Conservation (phyloP, 2,329 filamentous ascomycete genomes). For the Teratosphaeria epicoccoides region DNA sequence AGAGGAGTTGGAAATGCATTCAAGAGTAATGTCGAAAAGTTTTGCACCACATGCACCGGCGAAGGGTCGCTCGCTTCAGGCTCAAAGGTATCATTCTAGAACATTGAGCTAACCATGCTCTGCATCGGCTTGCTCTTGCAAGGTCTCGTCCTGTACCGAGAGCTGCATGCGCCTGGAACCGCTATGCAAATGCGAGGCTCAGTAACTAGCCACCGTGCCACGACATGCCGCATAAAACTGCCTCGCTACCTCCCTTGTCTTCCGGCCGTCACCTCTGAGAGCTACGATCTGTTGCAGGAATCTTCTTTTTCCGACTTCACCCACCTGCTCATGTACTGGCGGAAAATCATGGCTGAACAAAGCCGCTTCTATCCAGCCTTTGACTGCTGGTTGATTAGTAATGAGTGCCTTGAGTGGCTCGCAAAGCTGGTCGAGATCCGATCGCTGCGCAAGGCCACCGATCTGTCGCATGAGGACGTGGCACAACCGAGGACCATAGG, state of each 20-base stretch:
- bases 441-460: constrained; percentile 57
- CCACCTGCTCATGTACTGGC: constrained; percentile 40
- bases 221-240: constrained; percentile 65
- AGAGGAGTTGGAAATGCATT: background rate
- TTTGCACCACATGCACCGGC: too few relatives aligned
- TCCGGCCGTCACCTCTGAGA: constrained; percentile 49
- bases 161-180: background rate
- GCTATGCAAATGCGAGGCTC: background rate
- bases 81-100: background rate
- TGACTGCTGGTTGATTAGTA: constrained; percentile 17
- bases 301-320: constrained; percentile 47
- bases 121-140: background rate
- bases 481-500: constrained; percentile 52
- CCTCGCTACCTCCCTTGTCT: constrained; percentile 56
- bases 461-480: constrained; percentile 54
- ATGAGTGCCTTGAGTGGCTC: constrained; percentile 60
- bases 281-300: constrained; percentile 58
- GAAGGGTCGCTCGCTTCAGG: background rate
- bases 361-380: constrained; percentile 43
- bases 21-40: too few relatives aligned
- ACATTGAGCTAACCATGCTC: background rate
- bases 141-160: background rate
- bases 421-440: constrained; percentile 59
- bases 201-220: constrained; percentile 27
- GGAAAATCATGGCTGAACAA: constrained; percentile 42